Percentiles rank a stretch among this genome's conserved stretches.
Conservation (phyloP, 768 basidiomycete genomes). For the Pleurotus tuber-regium region DNA sequence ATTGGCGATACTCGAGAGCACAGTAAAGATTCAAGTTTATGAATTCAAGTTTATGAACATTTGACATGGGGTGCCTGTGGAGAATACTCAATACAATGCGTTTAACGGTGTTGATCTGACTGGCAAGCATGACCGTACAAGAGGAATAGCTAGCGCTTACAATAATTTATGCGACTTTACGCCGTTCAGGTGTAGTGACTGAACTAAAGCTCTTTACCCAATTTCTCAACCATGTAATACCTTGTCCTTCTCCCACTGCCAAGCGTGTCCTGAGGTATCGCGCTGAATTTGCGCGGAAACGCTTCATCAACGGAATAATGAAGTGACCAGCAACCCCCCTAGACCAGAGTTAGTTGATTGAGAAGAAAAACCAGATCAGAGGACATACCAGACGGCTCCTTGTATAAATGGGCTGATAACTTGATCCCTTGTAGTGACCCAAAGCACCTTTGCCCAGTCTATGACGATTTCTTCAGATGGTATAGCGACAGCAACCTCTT, state of each 20-base stretch:
- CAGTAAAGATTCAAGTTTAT: too few species aligned
- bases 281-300: slow-evolving; percentile 34
- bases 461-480: slow-evolving; percentile 36
- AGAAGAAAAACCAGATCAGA: neutral
- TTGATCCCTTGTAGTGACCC: slow-evolving; percentile 68
- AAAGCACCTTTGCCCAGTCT: slow-evolving; percentile 57
- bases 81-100: too few species aligned
- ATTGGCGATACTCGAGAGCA: too few species aligned
- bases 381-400: slow-evolving; percentile 61
- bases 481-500: slow-evolving; percentile 14
- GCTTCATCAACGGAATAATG: slow-evolving; percentile 36
- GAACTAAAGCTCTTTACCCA: slow-evolving; percentile 31
- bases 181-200: neutral
- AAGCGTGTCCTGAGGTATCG: slow-evolving; percentile 20
- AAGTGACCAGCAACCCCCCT: slow-evolving; percentile 48
- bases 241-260: slow-evolving; percentile 32
- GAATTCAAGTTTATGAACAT: too few species aligned
- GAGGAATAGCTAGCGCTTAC: too few species aligned
- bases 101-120: too few species aligned
- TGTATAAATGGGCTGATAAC: slow-evolving; percentile 66
- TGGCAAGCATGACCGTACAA: too few species aligned
- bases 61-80: too few species aligned
- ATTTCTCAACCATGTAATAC: slow-evolving; percentile 39
- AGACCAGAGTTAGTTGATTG: neutral
- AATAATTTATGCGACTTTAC: slow-evolving; percentile 3